These are phyloP conservation scores for Haberlea rhodopensis DNA, from an alignment of 257 asterid genomes.

Conservation along the genomic window DNA sequence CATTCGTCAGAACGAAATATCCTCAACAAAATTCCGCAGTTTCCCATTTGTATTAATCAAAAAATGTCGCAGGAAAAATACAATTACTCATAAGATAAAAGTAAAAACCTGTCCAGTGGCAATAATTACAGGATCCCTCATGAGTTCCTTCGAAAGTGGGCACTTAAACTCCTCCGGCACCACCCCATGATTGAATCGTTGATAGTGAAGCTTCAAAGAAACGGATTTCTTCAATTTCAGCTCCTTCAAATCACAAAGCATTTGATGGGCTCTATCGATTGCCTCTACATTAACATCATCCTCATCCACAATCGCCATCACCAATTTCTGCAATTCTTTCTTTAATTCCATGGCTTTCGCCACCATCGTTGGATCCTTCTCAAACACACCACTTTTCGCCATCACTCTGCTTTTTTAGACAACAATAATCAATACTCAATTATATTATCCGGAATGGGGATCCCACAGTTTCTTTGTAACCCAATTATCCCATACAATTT, in stretches of 20 bases:
- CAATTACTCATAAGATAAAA: too few species aligned
- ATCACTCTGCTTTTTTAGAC: conserved; percentile 21
- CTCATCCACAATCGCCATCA: conserved; percentile 59
- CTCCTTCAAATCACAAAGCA: conserved; percentile 54
- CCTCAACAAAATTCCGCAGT: not conserved
- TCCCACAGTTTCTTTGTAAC: not conserved
- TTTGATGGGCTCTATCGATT: conserved; percentile 60
- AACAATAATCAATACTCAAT: not conserved
- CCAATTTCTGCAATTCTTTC: conserved; percentile 63
- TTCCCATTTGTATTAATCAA: not conserved
- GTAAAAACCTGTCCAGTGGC: conserved; percentile 77
- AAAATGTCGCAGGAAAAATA: not conserved
- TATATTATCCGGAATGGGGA: not conserved
- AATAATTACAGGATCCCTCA: conserved; percentile 89
- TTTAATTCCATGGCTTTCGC: conserved; percentile 58
- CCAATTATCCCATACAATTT: not conserved
- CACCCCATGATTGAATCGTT: conserved; percentile 13
- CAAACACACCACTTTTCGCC: conserved; percentile 79
- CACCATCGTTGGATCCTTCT: conserved; percentile 49
- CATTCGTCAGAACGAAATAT: not conserved
- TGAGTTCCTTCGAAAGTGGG: conserved; percentile 76
- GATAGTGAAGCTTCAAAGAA: conserved; percentile 31
- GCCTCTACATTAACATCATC: conserved; percentile 55
- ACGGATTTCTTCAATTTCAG: conserved; percentile 45
- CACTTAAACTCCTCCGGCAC: conserved; percentile 86